Conservation (phyloP, 2,329 filamentous ascomycete species). For the Falciphora oryzae region DNA sequence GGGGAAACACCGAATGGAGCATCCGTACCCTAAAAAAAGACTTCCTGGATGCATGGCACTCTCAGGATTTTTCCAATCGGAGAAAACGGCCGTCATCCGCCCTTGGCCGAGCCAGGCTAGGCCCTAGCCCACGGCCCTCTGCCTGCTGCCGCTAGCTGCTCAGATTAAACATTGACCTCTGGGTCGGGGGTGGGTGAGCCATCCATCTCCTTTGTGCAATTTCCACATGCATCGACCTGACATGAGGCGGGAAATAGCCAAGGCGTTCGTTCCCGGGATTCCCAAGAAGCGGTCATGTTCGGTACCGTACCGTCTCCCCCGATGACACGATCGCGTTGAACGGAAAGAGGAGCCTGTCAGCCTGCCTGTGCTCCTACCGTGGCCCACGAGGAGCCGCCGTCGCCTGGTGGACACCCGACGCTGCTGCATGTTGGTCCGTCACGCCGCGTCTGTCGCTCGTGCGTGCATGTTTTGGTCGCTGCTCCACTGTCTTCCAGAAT, state of each 20-base stretch:
- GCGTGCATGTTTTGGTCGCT: neutral
- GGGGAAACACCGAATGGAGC: neutral
- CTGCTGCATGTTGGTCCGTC: neutral
- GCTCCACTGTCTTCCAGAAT: neutral
- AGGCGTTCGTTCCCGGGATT: constrained; percentile 13
- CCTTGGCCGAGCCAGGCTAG: neutral
- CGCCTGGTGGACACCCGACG: too few species aligned
- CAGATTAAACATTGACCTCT: neutral
- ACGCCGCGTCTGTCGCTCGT: neutral
- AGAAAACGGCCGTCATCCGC: neutral
- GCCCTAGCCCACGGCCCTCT: too few species aligned
- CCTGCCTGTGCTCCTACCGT: too few species aligned
- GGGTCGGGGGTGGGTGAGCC: too few species aligned
- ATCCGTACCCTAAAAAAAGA: neutral
- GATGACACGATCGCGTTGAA: too few species aligned
- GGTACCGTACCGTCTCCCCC: too few species aligned
- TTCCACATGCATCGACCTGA: neutral
- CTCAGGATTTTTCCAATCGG: neutral
- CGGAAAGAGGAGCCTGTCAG: too few species aligned
- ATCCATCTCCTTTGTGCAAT: neutral
- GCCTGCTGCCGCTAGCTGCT: too few species aligned
- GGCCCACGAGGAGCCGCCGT: too few species aligned
- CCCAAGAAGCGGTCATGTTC: neutral
- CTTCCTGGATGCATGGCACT: neutral
- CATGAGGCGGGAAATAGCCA: constrained; percentile 10